Evolutionary conservation across 176 grass and related monocot species (phyloP), one percentile per base, ranked within the genome.

Genomic region (Oryza longistaminata): DNA sequence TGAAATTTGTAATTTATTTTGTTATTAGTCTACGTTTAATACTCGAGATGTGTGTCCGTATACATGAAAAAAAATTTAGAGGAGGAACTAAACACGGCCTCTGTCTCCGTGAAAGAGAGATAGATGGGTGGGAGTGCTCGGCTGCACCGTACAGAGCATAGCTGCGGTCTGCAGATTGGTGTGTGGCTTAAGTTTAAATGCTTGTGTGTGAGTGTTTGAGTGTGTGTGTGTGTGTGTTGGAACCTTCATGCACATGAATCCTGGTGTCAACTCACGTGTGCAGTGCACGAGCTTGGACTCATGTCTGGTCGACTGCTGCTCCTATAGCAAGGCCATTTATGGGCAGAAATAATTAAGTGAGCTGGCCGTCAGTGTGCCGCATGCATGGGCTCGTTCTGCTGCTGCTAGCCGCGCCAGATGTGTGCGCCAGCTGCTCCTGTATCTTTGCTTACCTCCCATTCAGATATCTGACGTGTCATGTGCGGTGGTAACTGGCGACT

Each of bases 171-270:
- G 35, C 73, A 70, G 35, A 70, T 60, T 77, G 58, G 55, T 79
- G 68, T 49, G 76, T 64, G 29, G 75, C 42, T 90, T 22, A 53
- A 71, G 76, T 31, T 80, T 86, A 78, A 79, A 64, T 86, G 27
- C 62, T 35, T 35, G 34, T 35, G 34, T 35, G 9, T 78, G 58
- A 31, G 29, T 31, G 27, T 27, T 27, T 27, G 27, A 27, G 27
- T 27, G 27, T 69, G 66, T 45, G 45, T 85, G 25, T 76, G 39
- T 89, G 70, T 73, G 72, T 66, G 58, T 74, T 82, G 88, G 88
- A 93, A 92, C 73, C 78, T 92, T 92, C 90, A 92, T 92, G 84
- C 81, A 76, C 64, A 81, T 89, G 88, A 90, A 60, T 44, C 44
- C 53, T 88, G 85, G 66, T 76, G 82, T 87, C 48, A 75, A 90